Evolutionary conservation across 2,329 filamentous ascomycete genomes (phyloP).

Genomic region (Aspergillus uvarum): DNA sequence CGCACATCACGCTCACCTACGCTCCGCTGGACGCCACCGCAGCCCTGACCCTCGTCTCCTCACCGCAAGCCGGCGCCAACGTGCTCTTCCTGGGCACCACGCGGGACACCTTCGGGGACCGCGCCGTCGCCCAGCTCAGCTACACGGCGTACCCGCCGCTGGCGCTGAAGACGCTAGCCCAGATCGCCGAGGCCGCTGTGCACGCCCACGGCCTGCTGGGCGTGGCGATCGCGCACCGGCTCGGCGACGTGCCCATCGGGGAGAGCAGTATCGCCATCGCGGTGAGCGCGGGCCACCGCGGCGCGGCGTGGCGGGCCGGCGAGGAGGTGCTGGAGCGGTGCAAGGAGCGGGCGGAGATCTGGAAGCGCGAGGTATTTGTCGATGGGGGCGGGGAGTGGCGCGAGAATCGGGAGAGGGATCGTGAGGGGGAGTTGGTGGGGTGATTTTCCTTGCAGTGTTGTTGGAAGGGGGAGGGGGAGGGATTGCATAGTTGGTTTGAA

Average conservation of each 20-base stretch:
- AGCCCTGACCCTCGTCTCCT: conserved; percentile 39
- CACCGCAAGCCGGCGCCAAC: conserved; percentile 46
- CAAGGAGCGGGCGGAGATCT: conserved; percentile 87
- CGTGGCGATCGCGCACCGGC: conserved; percentile 77
- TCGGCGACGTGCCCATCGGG: conserved; percentile 83
- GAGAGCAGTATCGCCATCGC: conserved; percentile 92
- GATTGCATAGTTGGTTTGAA: conserved; percentile 7
- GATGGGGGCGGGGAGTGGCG: conserved; percentile 76
- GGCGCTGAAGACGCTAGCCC: conserved; percentile 41
- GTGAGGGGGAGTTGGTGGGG: conserved; percentile 40
- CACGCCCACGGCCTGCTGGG: conserved; percentile 63
- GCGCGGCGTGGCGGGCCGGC: conserved; percentile 81
- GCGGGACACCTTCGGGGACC: conserved; percentile 43
- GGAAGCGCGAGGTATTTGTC: conserved; percentile 87
- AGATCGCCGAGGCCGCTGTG: conserved; percentile 49
- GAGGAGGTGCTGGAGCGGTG: conserved; percentile 86
- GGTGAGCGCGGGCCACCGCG: conserved; percentile 77
- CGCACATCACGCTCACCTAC: conserved; percentile 47
- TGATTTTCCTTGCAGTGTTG: background rate
- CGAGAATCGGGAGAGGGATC: conserved; percentile 74
- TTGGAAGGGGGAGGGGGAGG: background rate
- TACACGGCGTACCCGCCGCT: conserved; percentile 47
- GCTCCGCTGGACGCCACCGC: conserved; percentile 36
- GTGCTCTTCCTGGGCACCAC: conserved; percentile 50
- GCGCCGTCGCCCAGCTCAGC: conserved; percentile 45